Evolutionary conservation across 1,284 basidiomycete species (phyloP), one percentile per base, ranked within the genome.

Genomic region (Cryptococcus hybrid): DNA sequence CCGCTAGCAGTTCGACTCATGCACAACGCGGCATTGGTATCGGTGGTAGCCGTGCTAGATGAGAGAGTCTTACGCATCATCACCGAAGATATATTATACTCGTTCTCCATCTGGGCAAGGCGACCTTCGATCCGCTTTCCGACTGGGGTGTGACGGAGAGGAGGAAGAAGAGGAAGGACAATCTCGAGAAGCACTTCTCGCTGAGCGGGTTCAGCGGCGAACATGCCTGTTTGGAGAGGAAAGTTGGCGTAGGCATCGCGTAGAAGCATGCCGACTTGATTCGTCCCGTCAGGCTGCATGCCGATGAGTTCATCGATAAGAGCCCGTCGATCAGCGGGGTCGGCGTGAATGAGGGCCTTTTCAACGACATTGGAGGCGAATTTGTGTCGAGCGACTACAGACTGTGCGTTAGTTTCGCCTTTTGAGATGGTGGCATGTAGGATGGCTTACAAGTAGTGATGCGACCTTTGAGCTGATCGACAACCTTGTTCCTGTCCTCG

Each of bases 331-430:
- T 83, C 86, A 18, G 86, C 84, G 0, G 81, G 53, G 55, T 85
- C 83, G 0, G 88, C 84, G 24, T 82, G 86, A 24, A 87, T 75
- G 47, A 97, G 82, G 1, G 92, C 92, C 76, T 93, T 92, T 79
- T 99, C 96, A 73, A 92, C 89, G 15, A 99, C 96, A 70, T 99
- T 99, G 5, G 90, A 94, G 1, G 95, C 93, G 70, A 95, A 98
- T 77, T 98, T 98, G 80, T 97, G 94, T 49, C 87, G 84, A 1
- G 89, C 84, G 82, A 93, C 76, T 74, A 57, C 5, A 8, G 12
- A 49, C 24, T n/a, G 13, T n/a, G 9, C 5, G 12, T 15, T 11
- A 24, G 24, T 34, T 34, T 24, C 24, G 24, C 24, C 24, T 24
- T 24, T 24, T 24, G 24, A 47, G 39, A 13, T 38, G 44, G 24